phyloP scores from a whole-genome alignment of 495 filamentous ascomycete species.

The Extremus antarcticus region DNA sequence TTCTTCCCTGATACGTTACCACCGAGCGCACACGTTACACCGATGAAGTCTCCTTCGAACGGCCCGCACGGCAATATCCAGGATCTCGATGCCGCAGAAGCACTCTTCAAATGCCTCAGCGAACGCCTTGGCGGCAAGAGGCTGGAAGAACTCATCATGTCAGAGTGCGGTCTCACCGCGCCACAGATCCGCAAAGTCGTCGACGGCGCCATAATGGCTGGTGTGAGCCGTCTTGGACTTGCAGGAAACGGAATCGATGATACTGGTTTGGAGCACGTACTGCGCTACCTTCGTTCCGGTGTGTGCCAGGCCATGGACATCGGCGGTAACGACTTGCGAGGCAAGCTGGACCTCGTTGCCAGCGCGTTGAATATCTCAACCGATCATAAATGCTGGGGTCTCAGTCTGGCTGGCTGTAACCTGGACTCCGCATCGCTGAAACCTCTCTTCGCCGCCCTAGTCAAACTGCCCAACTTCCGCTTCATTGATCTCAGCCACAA shows the following conservation, averaged over 20 bases:
- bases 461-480: constrained; percentile 60
- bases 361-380: constrained; percentile 46
- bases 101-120: constrained; percentile 63
- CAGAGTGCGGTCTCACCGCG: constrained; percentile 60
- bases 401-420: constrained; percentile 82
- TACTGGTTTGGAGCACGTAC: constrained; percentile 63
- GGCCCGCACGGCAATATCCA: background rate
- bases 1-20: constrained; percentile 52
- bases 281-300: constrained; percentile 58
- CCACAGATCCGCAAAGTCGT: constrained; percentile 63
- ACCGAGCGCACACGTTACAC: constrained; percentile 16
- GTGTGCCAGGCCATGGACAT: constrained; percentile 83
- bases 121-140: constrained; percentile 63
- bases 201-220: constrained; percentile 62
- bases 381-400: constrained; percentile 50
- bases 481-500: constrained; percentile 92
- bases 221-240: constrained; percentile 64
- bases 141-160: constrained; percentile 75
- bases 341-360: constrained; percentile 57
- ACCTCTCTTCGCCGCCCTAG: constrained; percentile 63
- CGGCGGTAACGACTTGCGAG: constrained; percentile 75
- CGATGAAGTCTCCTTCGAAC: constrained; percentile 2
- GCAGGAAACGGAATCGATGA: constrained; percentile 68
- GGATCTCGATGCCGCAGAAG: constrained; percentile 39
- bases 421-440: constrained; percentile 60